phyloP scores from a whole-genome alignment of 257 asterid genomes.

The Solanum microdontum region DNA sequence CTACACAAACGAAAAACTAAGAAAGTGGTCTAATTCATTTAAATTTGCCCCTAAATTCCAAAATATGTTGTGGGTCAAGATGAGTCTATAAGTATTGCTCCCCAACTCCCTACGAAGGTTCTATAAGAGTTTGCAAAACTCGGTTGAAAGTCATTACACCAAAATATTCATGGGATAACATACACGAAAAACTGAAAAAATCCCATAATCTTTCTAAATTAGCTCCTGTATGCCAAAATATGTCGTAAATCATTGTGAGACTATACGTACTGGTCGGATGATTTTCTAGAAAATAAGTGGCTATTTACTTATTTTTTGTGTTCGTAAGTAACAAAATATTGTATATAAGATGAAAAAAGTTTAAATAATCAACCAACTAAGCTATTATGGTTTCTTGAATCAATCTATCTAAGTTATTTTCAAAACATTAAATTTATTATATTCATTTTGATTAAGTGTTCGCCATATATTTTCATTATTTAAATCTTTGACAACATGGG shows the following conservation, averaged over 20 bases:
- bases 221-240: background rate
- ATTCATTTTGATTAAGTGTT: background rate
- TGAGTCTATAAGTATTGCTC: background rate
- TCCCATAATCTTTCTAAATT: too few relatives aligned
- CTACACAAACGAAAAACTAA: too few relatives aligned
- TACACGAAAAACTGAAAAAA: too few relatives aligned
- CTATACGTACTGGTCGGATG: background rate
- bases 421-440: background rate
- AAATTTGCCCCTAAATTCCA: background rate
- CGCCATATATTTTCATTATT: background rate
- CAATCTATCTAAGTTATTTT: background rate
- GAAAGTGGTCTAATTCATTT: background rate
- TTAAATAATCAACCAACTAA: background rate
- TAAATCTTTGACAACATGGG: background rate
- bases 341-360: background rate
- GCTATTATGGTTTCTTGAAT: background rate
- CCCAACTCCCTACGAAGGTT: background rate
- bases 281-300: background rate
- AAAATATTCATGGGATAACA: background rate
- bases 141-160: background rate
- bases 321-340: background rate
- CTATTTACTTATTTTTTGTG: background rate
- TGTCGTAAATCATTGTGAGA: background rate
- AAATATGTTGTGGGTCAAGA: background rate
- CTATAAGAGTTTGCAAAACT: background rate